Conservation (phyloP, 192 early-diverging fungal species). For the Rhizoclosmatium sp. region DNA sequence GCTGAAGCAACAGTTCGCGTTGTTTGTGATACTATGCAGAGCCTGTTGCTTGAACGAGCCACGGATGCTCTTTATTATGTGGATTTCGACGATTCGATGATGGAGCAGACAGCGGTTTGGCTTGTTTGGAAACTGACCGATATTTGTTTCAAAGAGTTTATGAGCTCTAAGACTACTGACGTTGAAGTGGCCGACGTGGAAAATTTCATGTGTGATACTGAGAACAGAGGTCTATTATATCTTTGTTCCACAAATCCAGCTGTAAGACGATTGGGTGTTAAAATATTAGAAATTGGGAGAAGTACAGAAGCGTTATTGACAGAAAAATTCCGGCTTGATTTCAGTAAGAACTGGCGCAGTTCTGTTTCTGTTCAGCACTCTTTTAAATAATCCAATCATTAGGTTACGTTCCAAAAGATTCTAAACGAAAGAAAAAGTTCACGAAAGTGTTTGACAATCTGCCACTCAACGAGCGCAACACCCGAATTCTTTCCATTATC, state of each 20-base stretch:
- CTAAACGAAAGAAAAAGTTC: background rate
- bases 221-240: slow-evolving; percentile 77
- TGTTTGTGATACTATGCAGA: background rate
- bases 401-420: too few species aligned
- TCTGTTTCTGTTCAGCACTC: too few species aligned
- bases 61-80: slow-evolving; percentile 28
- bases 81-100: slow-evolving; percentile 20
- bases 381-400: too few species aligned
- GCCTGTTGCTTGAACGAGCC: slow-evolving; percentile 17
- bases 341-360: background rate
- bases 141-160: slow-evolving; percentile 49
- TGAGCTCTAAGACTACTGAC: background rate
- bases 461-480: slow-evolving; percentile 36
- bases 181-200: slow-evolving; percentile 48
- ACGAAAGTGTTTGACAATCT: slow-evolving; percentile 2
- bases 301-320: slow-evolving; percentile 53
- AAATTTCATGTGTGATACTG: slow-evolving; percentile 70
- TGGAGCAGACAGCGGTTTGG: slow-evolving; percentile 26
- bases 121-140: slow-evolving; percentile 36
- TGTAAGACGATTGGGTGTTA: slow-evolving; percentile 69
- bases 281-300: slow-evolving; percentile 63
- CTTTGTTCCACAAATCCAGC: slow-evolving; percentile 64
- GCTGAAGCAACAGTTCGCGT: slow-evolving; percentile 25
- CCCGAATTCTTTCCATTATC: slow-evolving; percentile 52
- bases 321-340: slow-evolving; percentile 14